Conservation (phyloP, 768 basidiomycete genomes). For the Tubosaeta sp. region DNA sequence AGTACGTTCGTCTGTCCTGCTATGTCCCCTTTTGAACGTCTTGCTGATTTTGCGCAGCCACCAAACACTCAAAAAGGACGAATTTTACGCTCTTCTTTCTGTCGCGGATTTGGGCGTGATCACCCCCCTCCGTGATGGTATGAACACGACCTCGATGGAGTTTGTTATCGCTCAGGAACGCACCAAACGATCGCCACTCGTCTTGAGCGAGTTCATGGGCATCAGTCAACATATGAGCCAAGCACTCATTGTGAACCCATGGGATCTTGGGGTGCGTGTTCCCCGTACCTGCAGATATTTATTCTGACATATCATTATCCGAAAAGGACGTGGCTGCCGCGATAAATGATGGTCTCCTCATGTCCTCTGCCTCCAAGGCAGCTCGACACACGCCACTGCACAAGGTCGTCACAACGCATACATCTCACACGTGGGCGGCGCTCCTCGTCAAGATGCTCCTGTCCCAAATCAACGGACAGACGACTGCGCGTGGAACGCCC, state of each 20-base stretch:
- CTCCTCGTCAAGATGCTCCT: slow-evolving; percentile 86
- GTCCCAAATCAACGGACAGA: slow-evolving; percentile 72
- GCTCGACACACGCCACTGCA: slow-evolving; percentile 71
- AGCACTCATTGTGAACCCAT: slow-evolving; percentile 90
- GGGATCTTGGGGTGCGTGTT: slow-evolving; percentile 78
- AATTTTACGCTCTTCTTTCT: slow-evolving; percentile 92
- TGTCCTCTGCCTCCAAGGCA: slow-evolving; percentile 74
- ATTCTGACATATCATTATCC: neutral
- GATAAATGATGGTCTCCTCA: slow-evolving; percentile 82
- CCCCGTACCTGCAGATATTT: neutral
- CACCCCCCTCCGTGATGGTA: slow-evolving; percentile 93
- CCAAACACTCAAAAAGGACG: slow-evolving; percentile 95
- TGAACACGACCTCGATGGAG: slow-evolving; percentile 99
- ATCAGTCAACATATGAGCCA: slow-evolving; percentile 90
- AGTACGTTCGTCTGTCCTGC: too few relatives aligned
- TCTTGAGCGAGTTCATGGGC: slow-evolving; percentile 97
- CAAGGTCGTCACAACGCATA: slow-evolving; percentile 86
- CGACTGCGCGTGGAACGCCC: slow-evolving; percentile 80
- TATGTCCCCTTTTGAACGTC: too few relatives aligned
- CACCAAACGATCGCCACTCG: slow-evolving; percentile 79
- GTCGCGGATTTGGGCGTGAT: slow-evolving; percentile 95
- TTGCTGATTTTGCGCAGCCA: slow-evolving; percentile 52
- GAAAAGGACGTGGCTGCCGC: slow-evolving; percentile 81
- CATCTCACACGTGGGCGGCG: slow-evolving; percentile 92
- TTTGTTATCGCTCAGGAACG: slow-evolving; percentile 91